Percentiles rank a stretch among this genome's conserved stretches.
Evolutionary conservation across 2,329 filamentous ascomycete genomes (phyloP).

Genomic region (Trichoderma lentiforme): DNA sequence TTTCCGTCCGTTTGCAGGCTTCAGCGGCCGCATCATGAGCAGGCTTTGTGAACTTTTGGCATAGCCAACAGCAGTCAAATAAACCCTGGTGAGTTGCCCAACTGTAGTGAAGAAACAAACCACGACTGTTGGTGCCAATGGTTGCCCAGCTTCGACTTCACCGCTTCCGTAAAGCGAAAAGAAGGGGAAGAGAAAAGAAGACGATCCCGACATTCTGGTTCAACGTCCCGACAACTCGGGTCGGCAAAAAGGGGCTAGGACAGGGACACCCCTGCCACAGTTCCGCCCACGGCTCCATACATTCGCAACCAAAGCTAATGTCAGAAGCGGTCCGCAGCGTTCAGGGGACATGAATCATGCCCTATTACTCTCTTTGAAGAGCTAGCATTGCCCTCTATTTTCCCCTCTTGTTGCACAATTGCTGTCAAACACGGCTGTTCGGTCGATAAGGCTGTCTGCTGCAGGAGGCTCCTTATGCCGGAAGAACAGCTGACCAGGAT

Average conservation of each 20-base stretch:
- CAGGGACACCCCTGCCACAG: conserved; percentile 16
- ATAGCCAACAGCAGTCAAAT: background rate
- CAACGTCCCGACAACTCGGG: conserved; percentile 34
- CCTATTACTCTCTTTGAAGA: background rate
- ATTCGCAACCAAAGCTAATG: conserved; percentile 11
- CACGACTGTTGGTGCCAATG: background rate
- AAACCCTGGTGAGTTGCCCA: background rate
- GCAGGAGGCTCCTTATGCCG: background rate
- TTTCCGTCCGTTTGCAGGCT: background rate
- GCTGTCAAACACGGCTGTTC: background rate
- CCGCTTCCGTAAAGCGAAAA: background rate
- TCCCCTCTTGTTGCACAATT: background rate
- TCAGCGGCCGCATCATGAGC: background rate
- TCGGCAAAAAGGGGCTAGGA: conserved; percentile 32
- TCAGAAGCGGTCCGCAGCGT: conserved; percentile 9
- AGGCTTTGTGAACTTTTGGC: background rate
- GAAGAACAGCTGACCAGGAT: background rate
- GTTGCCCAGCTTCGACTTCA: background rate
- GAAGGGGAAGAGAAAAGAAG: background rate
- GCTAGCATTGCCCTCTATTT: background rate
- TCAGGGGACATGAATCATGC: conserved; percentile 5
- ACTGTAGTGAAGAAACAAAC: too few species aligned
- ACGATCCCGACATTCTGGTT: conserved; percentile 29
- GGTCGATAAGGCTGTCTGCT: background rate
- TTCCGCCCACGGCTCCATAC: conserved; percentile 18